These are phyloP conservation scores for Solanum acaule DNA, from an alignment of 257 asterid species.

Conservation along the genomic window DNA sequence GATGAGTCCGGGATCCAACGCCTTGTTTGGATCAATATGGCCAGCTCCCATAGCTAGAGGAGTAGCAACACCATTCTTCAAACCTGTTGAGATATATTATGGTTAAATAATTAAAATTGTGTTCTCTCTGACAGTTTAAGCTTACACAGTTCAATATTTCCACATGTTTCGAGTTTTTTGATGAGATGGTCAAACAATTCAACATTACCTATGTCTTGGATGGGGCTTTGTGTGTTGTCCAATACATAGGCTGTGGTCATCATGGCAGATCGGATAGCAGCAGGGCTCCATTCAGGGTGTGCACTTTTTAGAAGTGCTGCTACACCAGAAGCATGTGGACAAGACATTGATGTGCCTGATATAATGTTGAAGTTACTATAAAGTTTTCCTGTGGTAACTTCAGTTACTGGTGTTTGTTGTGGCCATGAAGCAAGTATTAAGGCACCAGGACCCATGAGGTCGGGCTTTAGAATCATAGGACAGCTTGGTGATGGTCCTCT, in stretches of 20 bases:
- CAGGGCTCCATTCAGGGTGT: conserved; percentile 64
- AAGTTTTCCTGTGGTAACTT: conserved; percentile 17
- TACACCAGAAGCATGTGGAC: conserved; percentile 66
- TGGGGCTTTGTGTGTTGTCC: conserved; percentile 39
- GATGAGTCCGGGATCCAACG: conserved; percentile 56
- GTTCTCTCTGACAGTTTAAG: no score
- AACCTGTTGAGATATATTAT: neutral
- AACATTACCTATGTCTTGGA: conserved; percentile 28
- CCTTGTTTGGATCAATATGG: conserved; percentile 57
- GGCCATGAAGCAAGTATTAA: conserved; percentile 66
- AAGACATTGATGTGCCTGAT: conserved; percentile 79
- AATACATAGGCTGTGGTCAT: conserved; percentile 46
- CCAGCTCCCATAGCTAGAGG: conserved; percentile 76
- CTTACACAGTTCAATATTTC: neutral
- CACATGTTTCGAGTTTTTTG: neutral
- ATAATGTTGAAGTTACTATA: conserved; percentile 42
- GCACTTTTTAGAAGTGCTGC: conserved; percentile 52
- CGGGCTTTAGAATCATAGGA: conserved; percentile 58
- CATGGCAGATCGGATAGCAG: conserved; percentile 60
- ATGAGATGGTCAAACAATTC: neutral
- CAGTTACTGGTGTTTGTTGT: conserved; percentile 3
- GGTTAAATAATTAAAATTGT: neutral
- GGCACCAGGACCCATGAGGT: conserved; percentile 59
- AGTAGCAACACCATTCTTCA: conserved; percentile 13
- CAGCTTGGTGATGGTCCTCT: conserved; percentile 74